A percentile compares a stretch with the other conserved stretches of the same genome.
Evolutionary conservation across 331 rosid genomes (phyloP).

Genomic region (Acacia pycnantha): DNA sequence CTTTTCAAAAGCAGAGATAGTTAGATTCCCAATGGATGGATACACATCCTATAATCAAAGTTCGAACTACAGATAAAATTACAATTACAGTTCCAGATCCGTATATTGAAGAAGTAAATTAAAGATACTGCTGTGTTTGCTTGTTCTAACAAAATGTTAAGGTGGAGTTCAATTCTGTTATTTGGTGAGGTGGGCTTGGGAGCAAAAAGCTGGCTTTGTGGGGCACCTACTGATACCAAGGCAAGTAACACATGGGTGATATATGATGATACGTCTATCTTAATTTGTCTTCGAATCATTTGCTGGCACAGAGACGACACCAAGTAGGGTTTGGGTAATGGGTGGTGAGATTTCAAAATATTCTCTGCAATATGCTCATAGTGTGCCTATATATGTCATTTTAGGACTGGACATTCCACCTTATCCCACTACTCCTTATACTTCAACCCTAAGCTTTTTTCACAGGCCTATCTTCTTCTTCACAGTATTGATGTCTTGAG

Average conservation of each 20-base stretch:
- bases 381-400: not conserved
- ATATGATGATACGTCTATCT: not conserved
- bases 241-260: slow-evolving; percentile 2
- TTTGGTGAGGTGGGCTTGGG: not conserved
- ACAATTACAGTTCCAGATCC: not conserved
- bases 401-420: slow-evolving; percentile 3
- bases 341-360: not conserved
- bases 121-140: not conserved
- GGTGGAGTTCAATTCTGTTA: not conserved
- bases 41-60: not conserved
- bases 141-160: not conserved
- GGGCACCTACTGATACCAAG: not conserved
- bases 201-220: not conserved
- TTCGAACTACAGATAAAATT: not conserved
- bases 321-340: not conserved
- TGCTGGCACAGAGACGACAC: no score
- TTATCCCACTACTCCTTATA: slow-evolving; percentile 3
- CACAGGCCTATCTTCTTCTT: not conserved
- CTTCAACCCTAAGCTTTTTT: slow-evolving; percentile 25
- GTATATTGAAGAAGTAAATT: not conserved
- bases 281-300: not conserved
- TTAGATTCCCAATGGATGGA: slow-evolving; percentile 10
- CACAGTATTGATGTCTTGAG: not conserved
- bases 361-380: not conserved
- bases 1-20: slow-evolving; percentile 18